Percentiles rank a stretch among this genome's conserved stretches.
phyloP scores from a whole-genome alignment of 1,284 basidiomycete species.

The Somion occarium region DNA sequence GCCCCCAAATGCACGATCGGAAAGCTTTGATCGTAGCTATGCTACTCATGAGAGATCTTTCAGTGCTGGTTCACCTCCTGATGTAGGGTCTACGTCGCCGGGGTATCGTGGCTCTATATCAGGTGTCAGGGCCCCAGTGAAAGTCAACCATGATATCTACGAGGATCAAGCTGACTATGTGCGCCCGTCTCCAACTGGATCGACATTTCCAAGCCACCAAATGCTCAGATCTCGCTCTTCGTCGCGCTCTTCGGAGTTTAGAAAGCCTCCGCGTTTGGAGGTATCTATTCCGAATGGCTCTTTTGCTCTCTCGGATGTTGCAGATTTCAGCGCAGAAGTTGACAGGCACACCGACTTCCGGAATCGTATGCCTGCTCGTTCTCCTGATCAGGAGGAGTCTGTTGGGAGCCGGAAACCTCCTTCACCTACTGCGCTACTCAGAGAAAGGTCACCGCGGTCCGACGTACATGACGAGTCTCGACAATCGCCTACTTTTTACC shows the following conservation, averaged over 20 bases:
- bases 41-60: neutral
- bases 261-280: neutral
- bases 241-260: constrained; percentile 1
- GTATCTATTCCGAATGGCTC: neutral
- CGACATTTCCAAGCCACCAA: too few species aligned
- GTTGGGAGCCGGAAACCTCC: neutral
- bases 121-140: neutral
- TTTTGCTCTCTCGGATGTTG: neutral
- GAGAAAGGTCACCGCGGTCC: neutral
- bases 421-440: neutral
- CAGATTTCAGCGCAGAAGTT: too few species aligned
- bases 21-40: neutral
- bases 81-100: neutral
- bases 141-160: neutral
- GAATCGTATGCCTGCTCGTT: constrained; percentile 2
- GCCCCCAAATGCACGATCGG: neutral
- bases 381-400: neutral
- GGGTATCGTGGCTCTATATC: neutral
- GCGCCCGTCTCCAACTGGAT: too few species aligned
- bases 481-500: too few species aligned
- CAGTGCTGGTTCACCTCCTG: neutral
- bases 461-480: neutral
- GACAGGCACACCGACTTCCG: too few species aligned
- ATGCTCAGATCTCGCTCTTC: neutral
- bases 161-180: too few species aligned